phyloP scores from a whole-genome alignment of 106 monocot genomes.

The Phalaenopsis equestris region DNA sequence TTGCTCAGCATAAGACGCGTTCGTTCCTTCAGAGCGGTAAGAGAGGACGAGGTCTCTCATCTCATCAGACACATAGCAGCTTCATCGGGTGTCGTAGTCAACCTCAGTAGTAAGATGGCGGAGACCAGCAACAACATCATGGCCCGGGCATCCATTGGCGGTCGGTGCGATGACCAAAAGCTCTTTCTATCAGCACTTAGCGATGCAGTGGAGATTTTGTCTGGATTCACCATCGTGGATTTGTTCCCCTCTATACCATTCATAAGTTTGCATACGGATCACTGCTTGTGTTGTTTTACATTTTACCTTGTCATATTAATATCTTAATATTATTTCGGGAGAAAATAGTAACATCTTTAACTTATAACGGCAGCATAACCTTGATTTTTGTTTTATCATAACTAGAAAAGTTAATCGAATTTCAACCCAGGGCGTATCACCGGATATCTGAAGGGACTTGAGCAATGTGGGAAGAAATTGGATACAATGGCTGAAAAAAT shows the following conservation, averaged over 20 bases:
- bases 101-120: conserved; percentile 1
- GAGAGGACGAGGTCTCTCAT: conserved; percentile 6
- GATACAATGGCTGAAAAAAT: conserved; percentile 9
- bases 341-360: too few species aligned
- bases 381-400: too few species aligned
- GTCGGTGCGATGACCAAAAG: conserved; percentile 5
- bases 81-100: not conserved
- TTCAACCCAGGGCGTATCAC: not conserved
- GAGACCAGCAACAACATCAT: not conserved
- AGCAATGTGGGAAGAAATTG: not conserved
- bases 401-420: too few species aligned
- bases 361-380: too few species aligned
- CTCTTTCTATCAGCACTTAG: conserved; percentile 3
- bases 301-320: too few species aligned
- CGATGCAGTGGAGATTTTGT: not conserved
- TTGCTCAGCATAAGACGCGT: conserved; percentile 8
- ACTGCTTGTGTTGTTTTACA: not conserved
- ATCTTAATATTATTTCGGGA: too few species aligned
- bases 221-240: conserved; percentile 16
- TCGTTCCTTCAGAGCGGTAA: not conserved
- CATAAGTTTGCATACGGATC: not conserved
- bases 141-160: conserved; percentile 11
- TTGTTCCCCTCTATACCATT: conserved; percentile 21
- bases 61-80: not conserved
- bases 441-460: not conserved